Base-by-base conservation (phyloP, 306 rosid species). In the Cucumis melo region DNA sequence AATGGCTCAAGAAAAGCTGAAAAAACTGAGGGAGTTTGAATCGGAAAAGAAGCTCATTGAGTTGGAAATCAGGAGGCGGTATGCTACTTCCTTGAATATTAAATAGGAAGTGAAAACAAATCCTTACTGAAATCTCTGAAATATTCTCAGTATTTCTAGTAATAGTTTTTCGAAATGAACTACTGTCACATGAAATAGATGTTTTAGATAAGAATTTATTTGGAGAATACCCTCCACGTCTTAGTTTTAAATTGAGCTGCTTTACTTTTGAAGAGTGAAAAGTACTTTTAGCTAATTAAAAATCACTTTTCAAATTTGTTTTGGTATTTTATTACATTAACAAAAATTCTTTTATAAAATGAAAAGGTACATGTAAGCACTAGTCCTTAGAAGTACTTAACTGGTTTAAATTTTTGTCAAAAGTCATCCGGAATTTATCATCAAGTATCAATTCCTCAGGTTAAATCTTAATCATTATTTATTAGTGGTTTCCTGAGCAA, bases 1-100 rank as follows among this genome's bases (percentile, higher is more conserved):
- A 38, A 87, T 80, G 78, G 83, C 90, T 72, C 77, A 60, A 64
- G 91, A 77, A 87, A 85, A 87, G 79, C 86, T 88, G 67, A 89
- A 82, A 78, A 85, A 84, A 82, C 73, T 86, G 86, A 88, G 81
- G 80, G 86, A 87, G 71, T 73, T 86, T 34, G 92, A 91, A 80
- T 81, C 77, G 78, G 92, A 88, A 81, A 89, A 81, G 81, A 79
- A 85, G 58, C 76, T 75, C 8, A 46, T 84, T 11, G 15, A 78
- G 21, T 68, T 73, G 4, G 83, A 79, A 78, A 77, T 80, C 66
- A 70, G 21, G 54, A 77, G 77, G 65, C 80, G 85, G 90, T 93
- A 58, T 20, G 63, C 81, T 61, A 58, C 61, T 59, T 29, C 34
- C 12, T 16, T 66, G 17, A 63, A 74, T 39, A 16, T 71, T 44